Base-by-base conservation (phyloP, 371 early-diverging fungal species). In the Scutellospora calospora region DNA sequence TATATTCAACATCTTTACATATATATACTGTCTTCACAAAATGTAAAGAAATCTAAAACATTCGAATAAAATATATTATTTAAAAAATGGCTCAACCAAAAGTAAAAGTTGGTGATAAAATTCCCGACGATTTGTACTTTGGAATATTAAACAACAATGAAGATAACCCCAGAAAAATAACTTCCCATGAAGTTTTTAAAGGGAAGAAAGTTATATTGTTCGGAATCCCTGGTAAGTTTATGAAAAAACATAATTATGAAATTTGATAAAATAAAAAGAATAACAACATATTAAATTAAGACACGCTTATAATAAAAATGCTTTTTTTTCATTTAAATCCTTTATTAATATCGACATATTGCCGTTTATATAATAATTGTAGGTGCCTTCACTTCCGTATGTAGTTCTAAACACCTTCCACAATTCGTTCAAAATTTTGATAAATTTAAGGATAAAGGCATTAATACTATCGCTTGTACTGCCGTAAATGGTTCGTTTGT, bases 341-440 rank as follows among this genome's bases (percentile, higher is more conserved):
- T 45, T 45, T n/a, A n/a, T n/a, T n/a, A 9, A 45, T 45, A 45
- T 31, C 12, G 18, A 25, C 9, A 29, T 29, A 52, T 62, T 11
- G 0, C 1, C 9, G 14, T 41, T 41, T 45, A 12, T 45, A 12
- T 45, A 25, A 22, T 22, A 45, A 68, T 38, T 45, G 12, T 45
- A 85, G 85, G 92, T 20, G 93, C 95, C 29, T 94, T 94, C 82
- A 94, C 95, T 5, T 95, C 95, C 6, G 90, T 93, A n/a, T 95
- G 96, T 86, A 91, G 92, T 29, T 91, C 91, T 82, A 80, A 86
- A 74, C 95, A 96, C 80, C 87, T 95, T 62, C 96, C 96, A 8
- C 92, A 88, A 80, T 93, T 87, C 81, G 81, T 93, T 55, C 57
- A 81, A 57, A 80, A 84, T 25, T 85, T 84, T 45, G 86, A 83